Percentiles rank a stretch among this genome's conserved stretches.
phyloP scores from a whole-genome alignment of 805 yeast genomes.

The Candida vartiovaarae region DNA sequence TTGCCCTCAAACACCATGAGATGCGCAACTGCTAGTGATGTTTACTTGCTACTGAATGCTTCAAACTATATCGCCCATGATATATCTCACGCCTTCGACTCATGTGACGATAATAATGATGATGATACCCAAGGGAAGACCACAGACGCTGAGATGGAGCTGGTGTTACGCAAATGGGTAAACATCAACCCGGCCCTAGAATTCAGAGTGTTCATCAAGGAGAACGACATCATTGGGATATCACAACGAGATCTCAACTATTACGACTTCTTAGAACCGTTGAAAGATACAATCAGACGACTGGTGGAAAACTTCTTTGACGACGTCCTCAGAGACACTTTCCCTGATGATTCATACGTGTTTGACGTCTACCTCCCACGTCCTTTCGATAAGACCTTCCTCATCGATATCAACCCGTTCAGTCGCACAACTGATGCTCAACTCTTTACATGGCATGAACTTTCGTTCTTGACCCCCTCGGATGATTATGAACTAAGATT shows the following conservation, averaged over 20 bases:
- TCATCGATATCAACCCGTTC: conserved; percentile 87
- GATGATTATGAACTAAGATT: conserved; percentile 48
- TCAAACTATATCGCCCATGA: conserved; percentile 88
- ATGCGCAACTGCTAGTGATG: conserved; percentile 65
- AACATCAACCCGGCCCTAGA: conserved; percentile 84
- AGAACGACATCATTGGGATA: conserved; percentile 57
- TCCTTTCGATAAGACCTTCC: conserved; percentile 55
- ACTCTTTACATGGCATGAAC: conserved; percentile 80
- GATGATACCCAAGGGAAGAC: conserved; percentile 4
- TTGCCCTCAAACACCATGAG: conserved; percentile 66
- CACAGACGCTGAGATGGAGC: conserved; percentile 39
- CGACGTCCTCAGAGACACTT: conserved; percentile 37
- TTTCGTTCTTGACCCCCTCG: conserved; percentile 28
- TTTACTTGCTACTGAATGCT: conserved; percentile 75
- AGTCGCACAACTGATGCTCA: conserved; percentile 70
- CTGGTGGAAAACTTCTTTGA: conserved; percentile 51
- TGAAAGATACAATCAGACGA: conserved; percentile 40
- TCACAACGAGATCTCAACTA: conserved; percentile 84
- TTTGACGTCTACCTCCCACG: conserved; percentile 81
- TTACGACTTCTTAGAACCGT: conserved; percentile 58
- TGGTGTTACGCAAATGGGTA: conserved; percentile 79
- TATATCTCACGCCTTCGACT: conserved; percentile 62
- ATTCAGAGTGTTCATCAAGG: conserved; percentile 76
- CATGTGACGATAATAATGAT: conserved; percentile 35
- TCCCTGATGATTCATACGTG: conserved; percentile 52